These are phyloP conservation scores for Penicillium simplicissimum DNA, from an alignment of 495 filamentous ascomycete species.

Conservation along the genomic window DNA sequence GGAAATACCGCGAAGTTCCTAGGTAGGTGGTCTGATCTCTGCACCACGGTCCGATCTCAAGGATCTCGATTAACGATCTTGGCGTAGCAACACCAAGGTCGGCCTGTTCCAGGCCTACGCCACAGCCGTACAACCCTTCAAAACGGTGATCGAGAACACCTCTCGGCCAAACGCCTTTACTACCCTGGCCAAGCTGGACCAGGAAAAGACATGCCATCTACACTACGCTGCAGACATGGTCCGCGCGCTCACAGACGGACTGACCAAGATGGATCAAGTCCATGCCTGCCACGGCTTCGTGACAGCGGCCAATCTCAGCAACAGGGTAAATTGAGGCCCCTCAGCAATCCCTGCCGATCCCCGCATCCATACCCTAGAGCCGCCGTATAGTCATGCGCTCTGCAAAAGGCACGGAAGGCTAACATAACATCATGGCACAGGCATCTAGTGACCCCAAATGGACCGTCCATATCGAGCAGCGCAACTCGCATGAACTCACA, in stretches of 20 bases:
- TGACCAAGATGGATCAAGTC: slow-evolving; percentile 49
- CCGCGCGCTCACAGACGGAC: slow-evolving; percentile 49
- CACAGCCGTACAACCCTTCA: slow-evolving; percentile 49
- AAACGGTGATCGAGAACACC: slow-evolving; percentile 46
- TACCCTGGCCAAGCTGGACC: slow-evolving; percentile 52
- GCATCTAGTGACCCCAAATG: slow-evolving; percentile 33
- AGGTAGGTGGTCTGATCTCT: slow-evolving; percentile 38
- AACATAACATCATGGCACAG: slow-evolving; percentile 17
- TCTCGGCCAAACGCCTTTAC: slow-evolving; percentile 52
- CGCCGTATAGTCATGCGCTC: neutral
- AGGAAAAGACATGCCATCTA: slow-evolving; percentile 54
- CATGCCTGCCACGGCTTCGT: slow-evolving; percentile 43
- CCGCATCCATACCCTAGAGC: neutral
- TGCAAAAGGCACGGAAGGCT: slow-evolving; percentile 2
- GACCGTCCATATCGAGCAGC: slow-evolving; percentile 43
- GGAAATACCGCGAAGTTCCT: slow-evolving; percentile 58
- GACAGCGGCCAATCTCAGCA: slow-evolving; percentile 39
- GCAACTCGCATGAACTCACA: slow-evolving; percentile 34
- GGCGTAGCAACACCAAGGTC: slow-evolving; percentile 51
- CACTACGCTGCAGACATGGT: slow-evolving; percentile 56
- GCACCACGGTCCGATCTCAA: neutral
- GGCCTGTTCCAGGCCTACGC: slow-evolving; percentile 53
- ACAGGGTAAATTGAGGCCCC: slow-evolving; percentile 28
- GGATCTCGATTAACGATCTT: slow-evolving; percentile 14
- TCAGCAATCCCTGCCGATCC: neutral